Percentiles rank a stretch among this genome's conserved stretches.
Conservation (phyloP, 495 filamentous ascomycete species). For the Aspergillus haitiensis region DNA sequence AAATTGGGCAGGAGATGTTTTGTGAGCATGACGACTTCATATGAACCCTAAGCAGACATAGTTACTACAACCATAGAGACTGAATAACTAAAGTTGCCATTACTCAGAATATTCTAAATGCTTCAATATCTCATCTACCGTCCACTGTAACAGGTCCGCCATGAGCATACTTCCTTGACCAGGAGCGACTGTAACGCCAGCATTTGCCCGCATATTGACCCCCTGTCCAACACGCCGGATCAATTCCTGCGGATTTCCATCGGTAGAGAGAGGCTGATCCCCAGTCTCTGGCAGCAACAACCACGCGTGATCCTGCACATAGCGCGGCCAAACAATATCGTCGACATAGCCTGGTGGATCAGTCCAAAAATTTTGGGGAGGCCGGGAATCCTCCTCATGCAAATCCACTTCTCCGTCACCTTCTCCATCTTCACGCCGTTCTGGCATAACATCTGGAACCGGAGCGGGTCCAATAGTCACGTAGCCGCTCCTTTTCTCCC, state of each 20-base stretch:
- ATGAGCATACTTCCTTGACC: constrained; percentile 36
- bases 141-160: constrained; percentile 45
- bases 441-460: constrained; percentile 15
- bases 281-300: constrained; percentile 66
- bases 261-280: constrained; percentile 32
- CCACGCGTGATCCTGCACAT: constrained; percentile 73
- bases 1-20: no score
- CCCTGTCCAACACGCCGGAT: constrained; percentile 37
- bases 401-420: constrained; percentile 32
- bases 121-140: constrained; percentile 43
- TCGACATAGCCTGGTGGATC: constrained; percentile 96
- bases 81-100: background rate
- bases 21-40: background rate
- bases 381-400: constrained; percentile 39
- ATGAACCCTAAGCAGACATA: background rate
- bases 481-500: constrained; percentile 78
- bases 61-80: background rate
- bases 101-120: constrained; percentile 19
- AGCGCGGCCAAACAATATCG: constrained; percentile 92
- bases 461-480: constrained; percentile 66
- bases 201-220: constrained; percentile 35
- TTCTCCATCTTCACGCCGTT: constrained; percentile 4
- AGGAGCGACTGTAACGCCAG: constrained; percentile 42
- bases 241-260: constrained; percentile 27
- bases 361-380: constrained; percentile 80